Evolutionary conservation across 345 rosid species (phyloP), one percentile per base, ranked within the genome.

Genomic region (Arabis hirsuta): DNA sequence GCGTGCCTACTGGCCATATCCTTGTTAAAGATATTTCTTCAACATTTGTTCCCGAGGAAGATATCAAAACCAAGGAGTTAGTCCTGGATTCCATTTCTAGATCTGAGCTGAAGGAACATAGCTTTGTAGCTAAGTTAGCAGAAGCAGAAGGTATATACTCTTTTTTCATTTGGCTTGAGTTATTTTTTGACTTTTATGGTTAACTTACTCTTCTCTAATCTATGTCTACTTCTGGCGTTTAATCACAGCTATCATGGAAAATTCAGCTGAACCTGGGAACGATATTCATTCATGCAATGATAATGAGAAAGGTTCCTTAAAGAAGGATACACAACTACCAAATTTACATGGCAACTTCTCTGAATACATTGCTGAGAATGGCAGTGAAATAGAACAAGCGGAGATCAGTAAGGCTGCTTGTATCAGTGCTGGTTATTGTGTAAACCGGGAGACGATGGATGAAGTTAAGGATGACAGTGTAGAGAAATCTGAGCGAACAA

Each of bases 121-220:
- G 24, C 44, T 26, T 13, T 52, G 76, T 72, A 12, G 10, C 75
- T 9, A 58, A 41, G 20, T 60, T 42, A 16, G 58, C 52, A n/a
- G 54, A 61, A 61, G 10, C 34, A 42, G 45, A 31, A 5, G 76
- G 76, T 62, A 72, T 31, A 53, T 43, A 20, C 22, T 61, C 5
- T 13, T 52, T 52, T 12, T 39, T 51, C 48, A 20, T 16, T 29
- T 36, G 12, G 1, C 6, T 55, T 14, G 8, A 43, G 12, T 27
- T 43, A 13, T 38, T 52, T 13, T 43, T 31, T 32, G 7, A 5
- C 14, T 32, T 53, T 31, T 31, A 11, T 39, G 8, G 14, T 36
- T 32, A 31, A 50, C 11, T 61, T 9, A 27, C 0, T 61, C 12
- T 41, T 29, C 1, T 41, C 36, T 71, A 29, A 51, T 52, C 55